Percentiles rank a stretch among this genome's conserved stretches.
Conservation (phyloP, 2,329 filamentous ascomycete genomes). For the Eutypa lata region DNA sequence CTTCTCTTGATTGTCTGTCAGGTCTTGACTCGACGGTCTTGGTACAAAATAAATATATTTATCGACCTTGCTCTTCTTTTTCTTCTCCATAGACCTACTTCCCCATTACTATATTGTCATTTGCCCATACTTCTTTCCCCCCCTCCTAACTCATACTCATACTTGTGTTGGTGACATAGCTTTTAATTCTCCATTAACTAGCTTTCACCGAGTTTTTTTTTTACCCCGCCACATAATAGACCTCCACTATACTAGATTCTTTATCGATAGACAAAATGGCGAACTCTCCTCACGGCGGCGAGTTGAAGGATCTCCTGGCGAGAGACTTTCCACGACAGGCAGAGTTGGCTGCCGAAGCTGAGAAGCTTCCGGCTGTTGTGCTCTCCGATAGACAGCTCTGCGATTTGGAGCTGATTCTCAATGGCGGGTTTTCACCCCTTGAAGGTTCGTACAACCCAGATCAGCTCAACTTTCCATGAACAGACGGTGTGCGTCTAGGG, state of each 20-base stretch:
- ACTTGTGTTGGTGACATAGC: too few species aligned
- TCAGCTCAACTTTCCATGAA: too few species aligned
- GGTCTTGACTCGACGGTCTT: neutral
- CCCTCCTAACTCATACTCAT: too few species aligned
- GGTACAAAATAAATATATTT: neutral
- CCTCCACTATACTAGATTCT: neutral
- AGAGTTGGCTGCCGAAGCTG: slow-evolving; percentile 79
- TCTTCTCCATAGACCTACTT: too few species aligned
- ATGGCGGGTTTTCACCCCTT: slow-evolving; percentile 94
- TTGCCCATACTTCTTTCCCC: too few species aligned
- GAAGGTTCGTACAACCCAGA: slow-evolving; percentile 71
- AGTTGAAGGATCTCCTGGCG: slow-evolving; percentile 96
- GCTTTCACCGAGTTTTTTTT: neutral
- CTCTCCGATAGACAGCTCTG: slow-evolving; percentile 94
- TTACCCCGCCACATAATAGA: neutral
- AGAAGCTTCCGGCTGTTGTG: slow-evolving; percentile 77
- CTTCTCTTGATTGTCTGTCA: neutral
- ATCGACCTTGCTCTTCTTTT: neutral
- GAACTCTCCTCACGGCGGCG: slow-evolving; percentile 78
- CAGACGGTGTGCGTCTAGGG: too few species aligned
- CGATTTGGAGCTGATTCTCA: slow-evolving; percentile 95
- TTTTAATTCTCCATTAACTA: too few species aligned
- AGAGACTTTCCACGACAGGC: slow-evolving; percentile 82
- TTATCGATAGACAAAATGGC: slow-evolving; percentile 47
- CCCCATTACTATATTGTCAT: too few species aligned